Conservation (phyloP, 345 rosid genomes). For the Limnanthes douglasii region DNA sequence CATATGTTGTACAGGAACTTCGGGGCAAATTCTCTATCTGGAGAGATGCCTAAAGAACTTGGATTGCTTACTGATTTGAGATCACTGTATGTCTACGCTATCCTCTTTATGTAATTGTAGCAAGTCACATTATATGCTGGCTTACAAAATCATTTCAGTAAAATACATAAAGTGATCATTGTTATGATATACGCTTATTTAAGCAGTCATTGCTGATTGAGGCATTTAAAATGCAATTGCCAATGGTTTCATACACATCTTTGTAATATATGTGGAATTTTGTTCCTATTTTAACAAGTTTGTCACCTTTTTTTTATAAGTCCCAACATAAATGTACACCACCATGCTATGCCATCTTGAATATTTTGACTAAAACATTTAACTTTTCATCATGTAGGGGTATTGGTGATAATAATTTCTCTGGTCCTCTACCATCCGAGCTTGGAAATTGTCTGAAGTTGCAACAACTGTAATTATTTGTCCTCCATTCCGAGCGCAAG, state of each 20-base stretch:
- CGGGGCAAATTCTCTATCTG: constrained; percentile 41
- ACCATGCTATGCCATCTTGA: too few relatives aligned
- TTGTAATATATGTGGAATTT: neutral
- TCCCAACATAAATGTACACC: too few relatives aligned
- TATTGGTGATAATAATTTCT: constrained; percentile 41
- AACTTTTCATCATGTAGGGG: constrained; percentile 14
- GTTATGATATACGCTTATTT: too few relatives aligned
- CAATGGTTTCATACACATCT: too few relatives aligned
- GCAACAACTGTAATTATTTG: constrained; percentile 42
- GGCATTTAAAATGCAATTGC: too few relatives aligned
- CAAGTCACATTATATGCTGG: too few relatives aligned
- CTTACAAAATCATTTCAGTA: too few relatives aligned
- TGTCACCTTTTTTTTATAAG: too few relatives aligned
- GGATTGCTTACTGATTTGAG: constrained; percentile 39
- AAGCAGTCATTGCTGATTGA: too few relatives aligned
- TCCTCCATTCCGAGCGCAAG: too few relatives aligned
- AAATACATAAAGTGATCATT: too few relatives aligned
- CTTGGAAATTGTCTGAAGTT: constrained; percentile 40
- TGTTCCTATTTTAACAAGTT: neutral
- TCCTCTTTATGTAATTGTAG: constrained; percentile 3
- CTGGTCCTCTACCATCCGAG: constrained; percentile 50
- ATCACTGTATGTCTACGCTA: constrained; percentile 26
- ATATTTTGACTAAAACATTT: neutral
- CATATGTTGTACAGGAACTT: constrained; percentile 20
- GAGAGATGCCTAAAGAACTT: constrained; percentile 54